A percentile compares a stretch with the other conserved stretches of the same genome.
Evolutionary conservation across 495 filamentous ascomycete genomes (phyloP).

Genomic region (Penicillium maclennaniae): DNA sequence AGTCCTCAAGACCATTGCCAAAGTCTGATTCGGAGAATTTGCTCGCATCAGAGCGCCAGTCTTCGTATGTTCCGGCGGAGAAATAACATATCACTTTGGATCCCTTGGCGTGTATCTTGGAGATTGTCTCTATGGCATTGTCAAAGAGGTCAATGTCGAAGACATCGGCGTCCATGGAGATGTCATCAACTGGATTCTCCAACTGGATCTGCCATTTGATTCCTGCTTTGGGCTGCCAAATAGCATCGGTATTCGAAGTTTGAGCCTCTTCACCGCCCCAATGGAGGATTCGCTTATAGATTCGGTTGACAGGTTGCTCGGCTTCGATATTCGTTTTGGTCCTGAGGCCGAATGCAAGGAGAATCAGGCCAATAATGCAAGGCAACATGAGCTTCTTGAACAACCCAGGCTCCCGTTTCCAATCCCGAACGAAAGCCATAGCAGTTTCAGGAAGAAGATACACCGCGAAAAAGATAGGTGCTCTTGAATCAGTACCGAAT

Average conservation of each 20-base stretch:
- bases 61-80: slow-evolving; percentile 62
- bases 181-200: slow-evolving; percentile 39
- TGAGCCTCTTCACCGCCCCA: no score
- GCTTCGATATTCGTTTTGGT: no score
- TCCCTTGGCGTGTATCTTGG: slow-evolving; percentile 40
- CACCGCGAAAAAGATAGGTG: no score
- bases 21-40: slow-evolving; percentile 50
- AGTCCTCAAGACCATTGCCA: slow-evolving; percentile 53
- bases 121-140: slow-evolving; percentile 43
- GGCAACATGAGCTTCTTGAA: no score
- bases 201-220: slow-evolving; percentile 56
- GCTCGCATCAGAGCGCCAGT: slow-evolving; percentile 52
- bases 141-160: slow-evolving; percentile 63
- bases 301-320: no score
- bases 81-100: slow-evolving; percentile 72
- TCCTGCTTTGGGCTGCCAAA: slow-evolving; percentile 48
- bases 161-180: slow-evolving; percentile 44
- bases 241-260: slow-evolving; percentile 20
- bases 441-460: no score
- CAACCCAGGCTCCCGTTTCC: no score
- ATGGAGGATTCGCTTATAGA: no score
- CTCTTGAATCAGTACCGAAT: no score
- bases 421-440: no score
- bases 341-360: no score
- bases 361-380: no score